Conservation (phyloP, 345 rosid species). For the Eucalyptus polyanthemos region DNA sequence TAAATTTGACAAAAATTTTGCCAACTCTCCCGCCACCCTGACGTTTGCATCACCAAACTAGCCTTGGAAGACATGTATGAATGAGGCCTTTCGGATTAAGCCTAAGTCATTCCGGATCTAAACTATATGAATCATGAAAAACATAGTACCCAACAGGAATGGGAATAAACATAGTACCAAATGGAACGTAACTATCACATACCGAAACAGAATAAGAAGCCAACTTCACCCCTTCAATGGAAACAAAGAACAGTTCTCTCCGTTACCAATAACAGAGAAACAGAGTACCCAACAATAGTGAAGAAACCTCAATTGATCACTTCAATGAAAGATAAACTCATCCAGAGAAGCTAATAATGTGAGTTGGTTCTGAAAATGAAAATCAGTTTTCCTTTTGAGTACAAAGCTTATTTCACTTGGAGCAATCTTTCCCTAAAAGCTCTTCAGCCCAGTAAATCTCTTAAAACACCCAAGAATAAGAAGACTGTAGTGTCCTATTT, state of each 20-base stretch:
- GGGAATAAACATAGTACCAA: not conserved
- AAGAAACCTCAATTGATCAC: not conserved
- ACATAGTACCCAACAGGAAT: not conserved
- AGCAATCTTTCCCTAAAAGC: not conserved
- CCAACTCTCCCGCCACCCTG: not conserved
- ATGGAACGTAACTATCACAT: not conserved
- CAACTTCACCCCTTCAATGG: not conserved
- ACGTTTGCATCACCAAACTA: not conserved
- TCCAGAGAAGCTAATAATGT: not conserved
- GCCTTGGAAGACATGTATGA: not conserved
- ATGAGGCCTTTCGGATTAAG: not conserved
- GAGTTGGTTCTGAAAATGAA: not conserved
- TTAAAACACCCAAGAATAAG: not conserved
- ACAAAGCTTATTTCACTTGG: constrained; percentile 1
- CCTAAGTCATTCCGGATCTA: not conserved
- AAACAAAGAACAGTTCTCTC: not conserved
- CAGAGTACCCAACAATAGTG: not conserved
- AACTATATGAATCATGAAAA: not conserved
- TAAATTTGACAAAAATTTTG: not conserved
- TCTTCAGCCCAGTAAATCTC: not conserved
- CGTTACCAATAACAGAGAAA: not conserved
- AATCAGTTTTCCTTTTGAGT: not conserved
- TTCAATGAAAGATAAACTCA: not conserved
- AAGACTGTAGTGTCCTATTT: not conserved
- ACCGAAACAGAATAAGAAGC: not conserved